These are phyloP conservation scores for Davidsoniella virescens DNA, from an alignment of 2,329 filamentous ascomycete species.

Conservation along the genomic window DNA sequence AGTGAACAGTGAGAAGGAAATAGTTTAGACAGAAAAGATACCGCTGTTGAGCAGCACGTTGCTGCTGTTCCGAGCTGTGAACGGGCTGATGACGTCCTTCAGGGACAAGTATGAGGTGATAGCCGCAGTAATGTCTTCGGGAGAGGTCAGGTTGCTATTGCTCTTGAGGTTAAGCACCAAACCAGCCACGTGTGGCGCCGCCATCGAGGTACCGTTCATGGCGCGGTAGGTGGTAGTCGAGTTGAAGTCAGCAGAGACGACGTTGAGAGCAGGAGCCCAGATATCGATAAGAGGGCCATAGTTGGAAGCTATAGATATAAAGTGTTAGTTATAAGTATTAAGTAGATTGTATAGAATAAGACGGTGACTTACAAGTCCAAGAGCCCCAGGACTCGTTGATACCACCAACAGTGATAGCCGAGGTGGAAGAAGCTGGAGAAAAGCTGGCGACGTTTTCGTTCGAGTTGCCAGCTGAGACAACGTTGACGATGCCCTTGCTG, in stretches of 20 bases:
- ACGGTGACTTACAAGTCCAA: conserved; percentile 17
- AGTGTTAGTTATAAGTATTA: neutral
- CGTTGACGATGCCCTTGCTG: conserved; percentile 21
- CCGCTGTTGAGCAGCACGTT: conserved; percentile 7
- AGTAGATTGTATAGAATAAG: neutral
- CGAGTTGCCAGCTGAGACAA: conserved; percentile 21
- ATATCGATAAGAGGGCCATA: conserved; percentile 28
- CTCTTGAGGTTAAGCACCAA: conserved; percentile 10
- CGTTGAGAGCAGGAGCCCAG: conserved; percentile 27
- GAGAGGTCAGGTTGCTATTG: conserved; percentile 1
- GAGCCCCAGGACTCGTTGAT: conserved; percentile 20
- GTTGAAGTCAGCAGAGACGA: conserved; percentile 28
- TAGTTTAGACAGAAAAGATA: neutral
- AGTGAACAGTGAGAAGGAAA: neutral
- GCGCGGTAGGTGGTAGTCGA: conserved; percentile 21
- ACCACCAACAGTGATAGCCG: conserved; percentile 18
- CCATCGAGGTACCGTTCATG: conserved; percentile 36
- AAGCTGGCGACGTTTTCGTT: conserved; percentile 5
- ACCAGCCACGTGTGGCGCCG: conserved; percentile 15
- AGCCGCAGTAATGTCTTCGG: conserved; percentile 1
- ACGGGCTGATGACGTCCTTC: conserved; percentile 5
- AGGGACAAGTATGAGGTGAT: conserved; percentile 2
- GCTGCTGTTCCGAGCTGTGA: neutral
- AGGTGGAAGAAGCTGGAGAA: conserved; percentile 17
- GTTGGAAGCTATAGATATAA: conserved; percentile 23